Conservation (phyloP, 2,329 filamentous ascomycete genomes). For the Cryoendolithus antarcticus region DNA sequence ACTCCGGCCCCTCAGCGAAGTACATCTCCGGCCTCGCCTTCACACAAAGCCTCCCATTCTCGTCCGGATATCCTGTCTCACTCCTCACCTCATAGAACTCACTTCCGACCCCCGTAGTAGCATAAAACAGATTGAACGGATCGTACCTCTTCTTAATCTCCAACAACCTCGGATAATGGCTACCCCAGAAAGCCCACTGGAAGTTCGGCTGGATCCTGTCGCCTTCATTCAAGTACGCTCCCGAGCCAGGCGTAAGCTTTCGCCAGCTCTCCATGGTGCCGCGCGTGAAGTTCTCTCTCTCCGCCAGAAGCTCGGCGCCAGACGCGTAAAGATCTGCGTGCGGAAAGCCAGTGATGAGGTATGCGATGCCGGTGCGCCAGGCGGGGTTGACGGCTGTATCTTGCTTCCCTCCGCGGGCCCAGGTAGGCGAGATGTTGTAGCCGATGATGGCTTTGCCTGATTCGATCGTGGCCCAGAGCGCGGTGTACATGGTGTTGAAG, state of each 20-base stretch:
- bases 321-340: background rate
- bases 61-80: constrained; percentile 1
- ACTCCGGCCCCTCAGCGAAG: constrained; percentile 1
- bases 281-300: constrained; percentile 4
- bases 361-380: constrained; percentile 2
- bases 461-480: constrained; percentile 3
- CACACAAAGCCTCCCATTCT: constrained; percentile 1
- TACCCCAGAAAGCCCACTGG: constrained; percentile 18
- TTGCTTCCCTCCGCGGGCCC: constrained; percentile 1
- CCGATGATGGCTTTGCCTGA: constrained; percentile 5
- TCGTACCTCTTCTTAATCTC: constrained; percentile 21
- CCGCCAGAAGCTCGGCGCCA: background rate
- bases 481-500: constrained; percentile 4
- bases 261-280: constrained; percentile 12
- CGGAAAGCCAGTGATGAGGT: constrained; percentile 4
- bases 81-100: constrained; percentile 5
- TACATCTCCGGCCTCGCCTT: constrained; percentile 1
- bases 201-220: constrained; percentile 20
- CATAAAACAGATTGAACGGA: constrained; percentile 15
- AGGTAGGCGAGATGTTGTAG: constrained; percentile 4
- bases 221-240: constrained; percentile 38
- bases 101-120: constrained; percentile 3
- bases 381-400: constrained; percentile 3
- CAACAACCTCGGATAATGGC: constrained; percentile 18
- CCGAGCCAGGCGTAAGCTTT: constrained; percentile 29